Conservation (phyloP, 192 early-diverging fungal species). For the Allomyces arbusculus region DNA sequence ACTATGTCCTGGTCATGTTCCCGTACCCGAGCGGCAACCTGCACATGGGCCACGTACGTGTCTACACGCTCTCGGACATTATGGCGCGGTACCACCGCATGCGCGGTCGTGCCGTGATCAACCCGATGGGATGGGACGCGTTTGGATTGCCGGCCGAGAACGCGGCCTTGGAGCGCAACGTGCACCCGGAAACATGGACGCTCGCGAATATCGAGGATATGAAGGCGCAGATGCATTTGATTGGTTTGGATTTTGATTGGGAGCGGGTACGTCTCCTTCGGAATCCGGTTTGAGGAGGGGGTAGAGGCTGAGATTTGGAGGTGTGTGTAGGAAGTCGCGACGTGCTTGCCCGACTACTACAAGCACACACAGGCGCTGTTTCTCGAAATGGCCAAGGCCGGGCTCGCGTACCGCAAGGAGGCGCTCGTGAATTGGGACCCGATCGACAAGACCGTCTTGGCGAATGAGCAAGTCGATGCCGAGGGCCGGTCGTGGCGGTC, state of each 20-base stretch:
- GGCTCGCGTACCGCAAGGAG: slow-evolving; percentile 71
- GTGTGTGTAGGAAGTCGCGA: slow-evolving; percentile 46
- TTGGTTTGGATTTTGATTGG: slow-evolving; percentile 81
- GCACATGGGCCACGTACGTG: slow-evolving; percentile 93
- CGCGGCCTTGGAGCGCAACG: slow-evolving; percentile 66
- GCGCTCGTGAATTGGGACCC: slow-evolving; percentile 95
- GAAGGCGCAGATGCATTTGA: slow-evolving; percentile 55
- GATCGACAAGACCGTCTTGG: slow-evolving; percentile 79
- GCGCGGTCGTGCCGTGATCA: slow-evolving; percentile 50
- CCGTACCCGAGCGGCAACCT: slow-evolving; percentile 83
- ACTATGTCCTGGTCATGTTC: slow-evolving; percentile 85
- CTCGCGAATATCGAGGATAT: slow-evolving; percentile 56
- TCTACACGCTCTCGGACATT: slow-evolving; percentile 82
- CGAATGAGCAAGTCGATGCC: slow-evolving; percentile 83
- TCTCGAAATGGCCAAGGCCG: slow-evolving; percentile 48
- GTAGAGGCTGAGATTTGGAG: background rate
- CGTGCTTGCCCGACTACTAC: slow-evolving; percentile 74
- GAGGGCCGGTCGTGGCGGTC: slow-evolving; percentile 77
- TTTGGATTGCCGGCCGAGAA: slow-evolving; percentile 98
- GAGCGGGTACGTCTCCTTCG: slow-evolving; percentile 26
- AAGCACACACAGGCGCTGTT: slow-evolving; percentile 89
- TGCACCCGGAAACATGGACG: slow-evolving; percentile 70
- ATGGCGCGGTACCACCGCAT: slow-evolving; percentile 57
- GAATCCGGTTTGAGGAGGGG: background rate
- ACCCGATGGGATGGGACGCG: slow-evolving; percentile 95